A percentile compares a stretch with the other conserved stretches of the same genome.
Evolutionary conservation across 2,329 filamentous ascomycete genomes (phyloP).

Genomic region (Diaporthe eres): DNA sequence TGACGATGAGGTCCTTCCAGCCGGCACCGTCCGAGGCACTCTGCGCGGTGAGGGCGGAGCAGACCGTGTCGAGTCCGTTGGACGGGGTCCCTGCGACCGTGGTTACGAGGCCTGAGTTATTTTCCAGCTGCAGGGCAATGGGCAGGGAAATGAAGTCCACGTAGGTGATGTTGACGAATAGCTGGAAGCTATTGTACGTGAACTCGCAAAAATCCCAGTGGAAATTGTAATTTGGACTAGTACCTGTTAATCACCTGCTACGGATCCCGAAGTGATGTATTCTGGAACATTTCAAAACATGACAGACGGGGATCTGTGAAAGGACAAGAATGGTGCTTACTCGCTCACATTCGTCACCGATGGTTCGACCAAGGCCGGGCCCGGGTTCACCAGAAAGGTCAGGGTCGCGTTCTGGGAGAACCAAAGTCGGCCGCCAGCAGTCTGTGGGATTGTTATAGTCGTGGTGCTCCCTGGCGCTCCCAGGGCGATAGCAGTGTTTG

Average conservation of each 20-base stretch:
- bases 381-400: slow-evolving; percentile 78
- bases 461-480: slow-evolving; percentile 72
- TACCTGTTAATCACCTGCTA: too few species aligned
- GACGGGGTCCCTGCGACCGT: slow-evolving; percentile 64
- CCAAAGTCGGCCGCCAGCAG: slow-evolving; percentile 81
- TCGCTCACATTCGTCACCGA: slow-evolving; percentile 72
- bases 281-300: too few species aligned
- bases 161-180: slow-evolving; percentile 79
- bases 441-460: slow-evolving; percentile 75
- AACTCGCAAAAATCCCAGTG: slow-evolving; percentile 80
- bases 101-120: slow-evolving; percentile 59
- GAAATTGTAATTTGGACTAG: slow-evolving; percentile 67
- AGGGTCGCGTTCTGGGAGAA: slow-evolving; percentile 73
- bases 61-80: slow-evolving; percentile 62
- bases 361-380: slow-evolving; percentile 80
- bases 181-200: slow-evolving; percentile 72
- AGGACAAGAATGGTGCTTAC: too few species aligned
- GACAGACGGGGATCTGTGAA: too few species aligned
- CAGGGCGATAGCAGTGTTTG: slow-evolving; percentile 74
- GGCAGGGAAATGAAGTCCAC: slow-evolving; percentile 82
- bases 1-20: slow-evolving; percentile 67
- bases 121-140: slow-evolving; percentile 69
- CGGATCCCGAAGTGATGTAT: too few species aligned
- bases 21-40: slow-evolving; percentile 60
- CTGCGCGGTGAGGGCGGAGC: slow-evolving; percentile 60